phyloP scores from a whole-genome alignment of 1,139 yeast genomes.

The Arxiozyma bovina region DNA sequence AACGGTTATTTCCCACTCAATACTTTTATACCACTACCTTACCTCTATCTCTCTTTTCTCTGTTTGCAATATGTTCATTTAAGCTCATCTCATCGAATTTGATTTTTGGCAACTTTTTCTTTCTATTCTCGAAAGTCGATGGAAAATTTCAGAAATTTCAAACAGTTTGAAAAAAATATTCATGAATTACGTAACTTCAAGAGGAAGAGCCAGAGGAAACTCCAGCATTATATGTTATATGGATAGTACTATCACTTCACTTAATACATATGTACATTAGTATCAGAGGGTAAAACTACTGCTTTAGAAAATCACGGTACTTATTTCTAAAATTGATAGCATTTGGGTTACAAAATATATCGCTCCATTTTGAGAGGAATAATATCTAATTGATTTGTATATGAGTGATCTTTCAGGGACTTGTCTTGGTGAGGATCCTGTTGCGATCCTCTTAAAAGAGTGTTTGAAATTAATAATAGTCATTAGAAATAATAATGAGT shows the following conservation, averaged over 20 bases:
- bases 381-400: background rate
- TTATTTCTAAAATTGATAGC: too few relatives aligned
- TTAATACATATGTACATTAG: background rate
- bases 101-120: background rate
- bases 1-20: background rate
- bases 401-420: conserved; percentile 1
- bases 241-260: background rate
- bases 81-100: background rate
- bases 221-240: too few relatives aligned
- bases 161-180: background rate
- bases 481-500: conserved; percentile 37
- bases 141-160: background rate
- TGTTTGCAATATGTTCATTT: background rate
- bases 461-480: conserved; percentile 49
- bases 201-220: background rate
- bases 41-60: too few relatives aligned
- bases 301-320: background rate
- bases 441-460: conserved; percentile 49
- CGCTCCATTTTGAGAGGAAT: too few relatives aligned
- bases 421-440: conserved; percentile 38
- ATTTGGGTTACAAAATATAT: background rate
- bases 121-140: background rate
- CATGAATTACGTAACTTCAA: background rate
- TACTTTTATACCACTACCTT: background rate
- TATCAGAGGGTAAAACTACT: background rate